phyloP scores from a whole-genome alignment of 108 stramenopile genomes.

The Cyclotella atomus region DNA sequence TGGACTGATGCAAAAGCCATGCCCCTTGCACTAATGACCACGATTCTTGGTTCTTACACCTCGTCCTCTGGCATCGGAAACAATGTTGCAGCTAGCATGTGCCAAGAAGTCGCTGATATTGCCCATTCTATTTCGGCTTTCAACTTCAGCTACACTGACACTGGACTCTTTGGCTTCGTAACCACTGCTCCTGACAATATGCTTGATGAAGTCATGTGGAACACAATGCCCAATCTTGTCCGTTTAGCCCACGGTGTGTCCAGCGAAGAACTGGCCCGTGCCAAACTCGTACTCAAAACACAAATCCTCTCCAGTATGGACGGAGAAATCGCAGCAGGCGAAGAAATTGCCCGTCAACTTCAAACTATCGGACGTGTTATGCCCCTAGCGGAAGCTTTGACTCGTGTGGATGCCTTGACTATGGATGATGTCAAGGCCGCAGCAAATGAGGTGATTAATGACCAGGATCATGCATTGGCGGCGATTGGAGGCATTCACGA shows the following conservation, averaged over 20 bases:
- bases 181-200: constrained; percentile 93
- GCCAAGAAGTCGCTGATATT: constrained; percentile 91
- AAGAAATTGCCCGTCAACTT: constrained; percentile 98
- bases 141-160: constrained; percentile 99
- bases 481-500: constrained; percentile 98
- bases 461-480: constrained; percentile 96
- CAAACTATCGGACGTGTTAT: constrained; percentile 96
- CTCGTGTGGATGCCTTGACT: constrained; percentile 93
- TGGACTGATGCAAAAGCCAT: constrained; percentile 97
- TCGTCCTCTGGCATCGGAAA: constrained; percentile 85
- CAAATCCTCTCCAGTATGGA: constrained; percentile 92
- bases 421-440: constrained; percentile 90
- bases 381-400: constrained; percentile 95
- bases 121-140: constrained; percentile 93
- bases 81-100: constrained; percentile 88
- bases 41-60: constrained; percentile 94
- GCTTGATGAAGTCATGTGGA: constrained; percentile 91
- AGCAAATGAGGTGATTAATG: constrained; percentile 89
- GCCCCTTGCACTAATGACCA: constrained; percentile 97
- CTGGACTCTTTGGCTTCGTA: constrained; percentile 97
- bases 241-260: constrained; percentile 90
- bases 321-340: constrained; percentile 90
- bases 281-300: constrained; percentile 96
- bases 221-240: constrained; percentile 91
- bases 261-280: constrained; percentile 93